Base-by-base conservation (phyloP, 2,329 filamentous ascomycete genomes). In the Sporothrix luriei region DNA sequence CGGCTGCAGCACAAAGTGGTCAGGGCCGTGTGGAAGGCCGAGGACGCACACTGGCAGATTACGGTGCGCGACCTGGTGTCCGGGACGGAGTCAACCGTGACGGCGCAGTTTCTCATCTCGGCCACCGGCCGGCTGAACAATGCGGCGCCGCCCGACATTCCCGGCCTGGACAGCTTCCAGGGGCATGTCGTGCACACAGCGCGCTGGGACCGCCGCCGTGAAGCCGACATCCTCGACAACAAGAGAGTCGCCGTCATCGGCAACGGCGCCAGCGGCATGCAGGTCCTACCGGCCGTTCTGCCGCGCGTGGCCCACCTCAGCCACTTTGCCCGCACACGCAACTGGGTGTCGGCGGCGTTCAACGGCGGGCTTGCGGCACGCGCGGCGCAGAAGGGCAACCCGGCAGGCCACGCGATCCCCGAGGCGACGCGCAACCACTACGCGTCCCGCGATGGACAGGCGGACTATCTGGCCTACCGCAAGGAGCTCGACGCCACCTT, bases 181-280 rank as follows among this genome's bases (percentile, higher is more conserved):
- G 67, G 67, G 1, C 29, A 24, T 1, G 29, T 68, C 14, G 48
- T 68, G n/a, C 67, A 68, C 29, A 68, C 67, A 1, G 57, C 55
- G 2, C 29, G 14, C 1, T 68, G 67, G 67, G 55, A 64, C 57
- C 21, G 52, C n/a, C 11, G 9, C 6, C 7, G 33, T 7, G 33
- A 0, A 3, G 46, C 33, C 26, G 33, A 40, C 33, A 33, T 33
- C 4, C 66, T 68, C 5, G 57, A 68, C 14, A 67, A 55, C 49
- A 71, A 73, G 16, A 24, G 55, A 10, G 69, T 73, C 0, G 72
- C 72, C 51, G 62, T 73, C 13, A 73, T 73, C 24, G 72, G 72
- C 21, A 72, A 73, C 52, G 72, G 72, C 14, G 70, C 71, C 43
- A 69, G 51, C 16, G 72, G 71, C 14, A 59, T 69, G 54, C 71